These are phyloP conservation scores for Kwoniella shandongensis DNA, from an alignment of 768 basidiomycete species.

Conservation along the genomic window DNA sequence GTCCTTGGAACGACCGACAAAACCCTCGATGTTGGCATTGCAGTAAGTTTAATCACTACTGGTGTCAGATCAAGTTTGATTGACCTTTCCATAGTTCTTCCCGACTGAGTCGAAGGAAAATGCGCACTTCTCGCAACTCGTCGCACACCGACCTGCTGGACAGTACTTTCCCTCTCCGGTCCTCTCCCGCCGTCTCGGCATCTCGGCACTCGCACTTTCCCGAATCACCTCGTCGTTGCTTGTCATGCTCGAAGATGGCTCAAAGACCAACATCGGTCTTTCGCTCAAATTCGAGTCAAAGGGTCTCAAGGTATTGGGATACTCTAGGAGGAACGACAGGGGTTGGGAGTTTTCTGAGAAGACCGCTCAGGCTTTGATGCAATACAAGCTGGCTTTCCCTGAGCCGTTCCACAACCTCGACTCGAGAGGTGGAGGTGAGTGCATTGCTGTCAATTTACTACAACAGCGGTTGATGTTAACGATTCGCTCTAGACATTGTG, in stretches of 20 bases:
- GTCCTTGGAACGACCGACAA: conserved; percentile 71
- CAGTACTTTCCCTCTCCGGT: conserved; percentile 77
- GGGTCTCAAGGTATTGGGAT: conserved; percentile 86
- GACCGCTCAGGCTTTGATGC: conserved; percentile 72
- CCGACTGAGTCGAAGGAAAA: conserved; percentile 78
- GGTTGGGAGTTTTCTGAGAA: conserved; percentile 93
- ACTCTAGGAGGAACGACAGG: conserved; percentile 77
- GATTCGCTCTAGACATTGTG: conserved; percentile 63
- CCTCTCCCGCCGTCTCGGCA: conserved; percentile 68
- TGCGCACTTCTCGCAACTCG: conserved; percentile 70
- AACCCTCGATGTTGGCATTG: conserved; percentile 76
- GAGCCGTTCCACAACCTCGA: conserved; percentile 77
- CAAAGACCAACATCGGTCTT: conserved; percentile 86
- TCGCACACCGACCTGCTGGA: conserved; percentile 58
- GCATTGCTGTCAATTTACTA: not conserved
- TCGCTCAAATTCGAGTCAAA: conserved; percentile 96
- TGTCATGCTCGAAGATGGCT: conserved; percentile 71
- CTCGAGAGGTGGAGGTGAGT: conserved; percentile 67
- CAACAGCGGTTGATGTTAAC: not conserved
- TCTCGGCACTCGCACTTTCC: conserved; percentile 77
- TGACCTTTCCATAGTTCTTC: conserved; percentile 66
- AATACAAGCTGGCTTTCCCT: conserved; percentile 86
- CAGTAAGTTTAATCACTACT: conserved; percentile 60
- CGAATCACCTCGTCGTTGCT: conserved; percentile 92
- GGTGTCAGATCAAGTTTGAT: too few relatives aligned